These are phyloP conservation scores for Venturia asperata DNA, from an alignment of 2,329 filamentous ascomycete species.

Conservation along the genomic window DNA sequence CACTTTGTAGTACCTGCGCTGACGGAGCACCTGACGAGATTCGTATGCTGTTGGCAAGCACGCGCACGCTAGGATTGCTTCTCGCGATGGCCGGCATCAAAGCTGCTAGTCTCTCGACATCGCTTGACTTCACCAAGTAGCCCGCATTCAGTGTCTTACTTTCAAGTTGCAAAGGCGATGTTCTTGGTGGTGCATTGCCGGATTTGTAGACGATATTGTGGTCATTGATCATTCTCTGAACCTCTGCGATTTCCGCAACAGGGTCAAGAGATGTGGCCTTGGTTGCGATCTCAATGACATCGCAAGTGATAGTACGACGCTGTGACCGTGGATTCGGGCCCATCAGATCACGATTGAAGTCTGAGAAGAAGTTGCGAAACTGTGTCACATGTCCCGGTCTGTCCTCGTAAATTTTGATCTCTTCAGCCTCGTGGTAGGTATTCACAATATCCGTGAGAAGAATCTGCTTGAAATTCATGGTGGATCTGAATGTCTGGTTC, in stretches of 20 bases:
- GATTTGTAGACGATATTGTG: slow-evolving; percentile 62
- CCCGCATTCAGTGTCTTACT: slow-evolving; percentile 88
- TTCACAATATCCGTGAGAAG: slow-evolving; percentile 75
- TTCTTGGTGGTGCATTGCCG: slow-evolving; percentile 38
- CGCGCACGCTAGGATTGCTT: slow-evolving; percentile 61
- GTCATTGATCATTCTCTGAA: slow-evolving; percentile 81
- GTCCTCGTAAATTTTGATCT: slow-evolving; percentile 66
- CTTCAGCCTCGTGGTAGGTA: slow-evolving; percentile 76
- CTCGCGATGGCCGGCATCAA: slow-evolving; percentile 46
- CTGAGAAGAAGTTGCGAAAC: slow-evolving; percentile 77
- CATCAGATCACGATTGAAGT: slow-evolving; percentile 61
- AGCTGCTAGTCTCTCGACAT: slow-evolving; percentile 61
- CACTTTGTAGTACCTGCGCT: slow-evolving; percentile 67
- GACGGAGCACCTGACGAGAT: slow-evolving; percentile 66
- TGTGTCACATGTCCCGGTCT: slow-evolving; percentile 61
- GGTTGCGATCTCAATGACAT: slow-evolving; percentile 83
- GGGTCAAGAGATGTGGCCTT: slow-evolving; percentile 67
- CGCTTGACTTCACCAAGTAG: slow-evolving; percentile 69
- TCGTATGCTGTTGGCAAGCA: slow-evolving; percentile 82
- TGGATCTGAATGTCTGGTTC: slow-evolving; percentile 69
- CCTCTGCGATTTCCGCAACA: slow-evolving; percentile 68
- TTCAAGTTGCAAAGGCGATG: slow-evolving; percentile 58
- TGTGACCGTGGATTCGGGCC: slow-evolving; percentile 36
- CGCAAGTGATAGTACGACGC: slow-evolving; percentile 61
- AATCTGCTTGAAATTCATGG: slow-evolving; percentile 86